phyloP scores from a whole-genome alignment of 2,329 filamentous ascomycete species.

The Nothomitra cinnamomea region DNA sequence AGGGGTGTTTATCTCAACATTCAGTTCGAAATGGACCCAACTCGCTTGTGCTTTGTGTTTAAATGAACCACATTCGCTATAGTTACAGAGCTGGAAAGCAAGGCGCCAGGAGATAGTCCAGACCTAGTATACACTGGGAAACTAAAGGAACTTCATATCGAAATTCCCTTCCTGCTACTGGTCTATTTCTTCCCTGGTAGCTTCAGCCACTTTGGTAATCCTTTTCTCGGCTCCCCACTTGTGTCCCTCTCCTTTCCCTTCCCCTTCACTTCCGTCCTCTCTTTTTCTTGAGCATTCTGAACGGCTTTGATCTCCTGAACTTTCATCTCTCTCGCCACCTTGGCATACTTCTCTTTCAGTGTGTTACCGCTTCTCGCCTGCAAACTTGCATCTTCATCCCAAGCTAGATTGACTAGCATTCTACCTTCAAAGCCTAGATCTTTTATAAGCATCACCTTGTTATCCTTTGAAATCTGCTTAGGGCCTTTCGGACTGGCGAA shows the following conservation, averaged over 20 bases:
- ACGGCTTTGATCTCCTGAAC: conserved; percentile 36
- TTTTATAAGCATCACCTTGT: conserved; percentile 44
- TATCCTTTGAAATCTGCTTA: conserved; percentile 26
- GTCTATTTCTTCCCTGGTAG: conserved; percentile 50
- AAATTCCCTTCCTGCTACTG: background rate
- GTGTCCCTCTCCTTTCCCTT: conserved; percentile 11
- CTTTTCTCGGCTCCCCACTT: conserved; percentile 5
- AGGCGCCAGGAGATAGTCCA: too few relatives aligned
- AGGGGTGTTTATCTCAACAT: too few relatives aligned
- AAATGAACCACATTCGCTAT: too few relatives aligned
- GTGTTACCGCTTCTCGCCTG: conserved; percentile 30
- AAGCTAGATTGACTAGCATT: conserved; percentile 60
- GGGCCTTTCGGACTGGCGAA: conserved; percentile 37
- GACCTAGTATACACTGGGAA: background rate
- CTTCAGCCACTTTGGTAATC: conserved; percentile 55
- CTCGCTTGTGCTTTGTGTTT: too few relatives aligned
- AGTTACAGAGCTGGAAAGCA: too few relatives aligned
- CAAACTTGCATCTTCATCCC: conserved; percentile 46
- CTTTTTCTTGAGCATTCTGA: conserved; percentile 13
- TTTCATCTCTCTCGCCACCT: conserved; percentile 48
- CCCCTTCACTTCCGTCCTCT: conserved; percentile 11
- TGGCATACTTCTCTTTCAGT: conserved; percentile 28
- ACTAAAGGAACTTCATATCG: background rate
- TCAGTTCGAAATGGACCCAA: too few relatives aligned
- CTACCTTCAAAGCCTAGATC: conserved; percentile 53